Conservation (phyloP, 176 grass and related monocot species). For the Pharus latifolius region DNA sequence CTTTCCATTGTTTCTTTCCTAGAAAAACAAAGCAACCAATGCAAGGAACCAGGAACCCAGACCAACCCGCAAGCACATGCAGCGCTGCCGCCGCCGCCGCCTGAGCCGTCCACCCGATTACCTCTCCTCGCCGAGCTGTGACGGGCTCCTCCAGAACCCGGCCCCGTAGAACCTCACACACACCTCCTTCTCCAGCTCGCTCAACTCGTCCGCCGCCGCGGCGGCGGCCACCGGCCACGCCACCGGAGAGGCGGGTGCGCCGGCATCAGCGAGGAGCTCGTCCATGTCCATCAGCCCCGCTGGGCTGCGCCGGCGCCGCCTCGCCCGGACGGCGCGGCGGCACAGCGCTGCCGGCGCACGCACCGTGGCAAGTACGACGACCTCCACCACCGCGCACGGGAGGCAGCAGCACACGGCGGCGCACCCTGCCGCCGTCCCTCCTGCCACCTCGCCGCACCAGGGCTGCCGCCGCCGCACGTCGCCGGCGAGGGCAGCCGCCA, state of each 20-base stretch:
- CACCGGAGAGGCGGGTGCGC: background rate
- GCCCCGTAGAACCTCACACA: conserved; percentile 64
- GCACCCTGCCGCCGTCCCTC: conserved; percentile 65
- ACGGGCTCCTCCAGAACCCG: conserved; percentile 90
- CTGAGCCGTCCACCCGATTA: conserved; percentile 10
- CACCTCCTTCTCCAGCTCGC: conserved; percentile 71
- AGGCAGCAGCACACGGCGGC: conserved; percentile 74
- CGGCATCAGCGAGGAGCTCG: conserved; percentile 13
- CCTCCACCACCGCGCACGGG: conserved; percentile 58
- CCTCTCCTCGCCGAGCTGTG: conserved; percentile 39
- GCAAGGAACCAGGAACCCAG: background rate
- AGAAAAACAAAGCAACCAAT: conserved; percentile 20
- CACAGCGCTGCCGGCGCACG: conserved; percentile 56
- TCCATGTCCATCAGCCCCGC: conserved; percentile 37
- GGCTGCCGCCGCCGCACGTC: background rate
- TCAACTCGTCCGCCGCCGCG: background rate
- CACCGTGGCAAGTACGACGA: conserved; percentile 63
- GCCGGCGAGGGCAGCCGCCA: conserved; percentile 8
- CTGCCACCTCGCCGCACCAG: conserved; percentile 51
- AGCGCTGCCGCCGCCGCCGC: background rate
- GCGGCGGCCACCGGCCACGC: background rate
- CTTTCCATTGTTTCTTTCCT: background rate
- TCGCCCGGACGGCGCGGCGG: conserved; percentile 24
- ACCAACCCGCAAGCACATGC: background rate
- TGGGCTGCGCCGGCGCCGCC: conserved; percentile 2